These are phyloP conservation scores for Zymoseptoria passerinii DNA, from an alignment of 2,329 filamentous ascomycete genomes.

Conservation along the genomic window DNA sequence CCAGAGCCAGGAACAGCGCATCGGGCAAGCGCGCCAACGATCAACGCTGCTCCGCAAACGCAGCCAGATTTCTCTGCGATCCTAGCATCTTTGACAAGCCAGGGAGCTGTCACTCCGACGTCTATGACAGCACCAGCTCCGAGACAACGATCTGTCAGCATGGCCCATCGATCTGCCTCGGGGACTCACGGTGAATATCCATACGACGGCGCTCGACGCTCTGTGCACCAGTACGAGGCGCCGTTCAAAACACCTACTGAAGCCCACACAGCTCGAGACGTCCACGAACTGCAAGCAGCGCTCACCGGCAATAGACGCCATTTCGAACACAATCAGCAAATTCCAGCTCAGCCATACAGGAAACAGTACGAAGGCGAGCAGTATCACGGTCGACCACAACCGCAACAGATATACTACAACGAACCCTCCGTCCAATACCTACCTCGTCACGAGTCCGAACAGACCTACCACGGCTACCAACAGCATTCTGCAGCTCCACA, in stretches of 20 bases:
- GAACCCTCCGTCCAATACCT: constrained; percentile 20
- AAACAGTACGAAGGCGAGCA: constrained; percentile 20
- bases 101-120: constrained; percentile 3
- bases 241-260: constrained; percentile 3
- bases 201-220: constrained; percentile 4
- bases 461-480: constrained; percentile 11
- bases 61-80: constrained; percentile 26
- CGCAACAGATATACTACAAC: constrained; percentile 8
- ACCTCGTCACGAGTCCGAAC: constrained; percentile 13
- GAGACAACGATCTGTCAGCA: constrained; percentile 1
- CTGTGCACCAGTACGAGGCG: constrained; percentile 11
- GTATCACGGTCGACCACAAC: constrained; percentile 10
- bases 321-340: constrained; percentile 18
- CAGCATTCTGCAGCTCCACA: constrained; percentile 19
- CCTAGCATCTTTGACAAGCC: constrained; percentile 19
- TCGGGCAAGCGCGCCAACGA: constrained; percentile 1
- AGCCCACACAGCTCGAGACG: not conserved
- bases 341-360: constrained; percentile 18
- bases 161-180: constrained; percentile 2
- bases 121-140: constrained; percentile 12
- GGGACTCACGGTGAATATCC: constrained; percentile 1
- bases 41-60: not conserved
- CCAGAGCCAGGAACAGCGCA: constrained; percentile 5
- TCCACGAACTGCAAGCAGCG: constrained; percentile 12
- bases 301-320: constrained; percentile 13